phyloP scores from a whole-genome alignment of 805 yeast genomes.

The Myxozyma mucilagina region DNA sequence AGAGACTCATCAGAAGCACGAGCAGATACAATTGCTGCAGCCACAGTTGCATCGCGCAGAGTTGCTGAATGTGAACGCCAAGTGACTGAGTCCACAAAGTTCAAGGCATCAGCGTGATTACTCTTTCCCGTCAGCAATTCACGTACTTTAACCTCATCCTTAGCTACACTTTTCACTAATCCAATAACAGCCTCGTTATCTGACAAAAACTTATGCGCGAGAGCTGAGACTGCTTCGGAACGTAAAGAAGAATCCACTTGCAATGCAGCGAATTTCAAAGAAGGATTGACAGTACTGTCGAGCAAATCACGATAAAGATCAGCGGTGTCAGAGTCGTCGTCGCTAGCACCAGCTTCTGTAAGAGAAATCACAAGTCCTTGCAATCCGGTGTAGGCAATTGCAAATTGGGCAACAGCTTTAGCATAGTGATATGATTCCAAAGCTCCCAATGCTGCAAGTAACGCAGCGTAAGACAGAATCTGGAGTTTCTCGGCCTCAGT shows the following conservation, averaged over 20 bases:
- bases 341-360: slow-evolving; percentile 13
- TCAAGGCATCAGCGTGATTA: slow-evolving; percentile 31
- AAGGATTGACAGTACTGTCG: slow-evolving; percentile 64
- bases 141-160: slow-evolving; percentile 18
- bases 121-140: slow-evolving; percentile 19
- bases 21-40: slow-evolving; percentile 45
- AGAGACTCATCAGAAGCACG: slow-evolving; percentile 33
- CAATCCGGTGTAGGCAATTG: slow-evolving; percentile 63
- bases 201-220: slow-evolving; percentile 49
- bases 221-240: slow-evolving; percentile 51
- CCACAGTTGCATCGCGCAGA: slow-evolving; percentile 70
- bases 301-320: slow-evolving; percentile 55
- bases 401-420: slow-evolving; percentile 51
- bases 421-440: slow-evolving; percentile 59
- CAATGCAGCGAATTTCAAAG: slow-evolving; percentile 49
- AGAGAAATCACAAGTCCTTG: slow-evolving; percentile 50
- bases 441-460: slow-evolving; percentile 54
- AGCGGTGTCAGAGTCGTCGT: slow-evolving; percentile 32
- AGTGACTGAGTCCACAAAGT: slow-evolving; percentile 48
- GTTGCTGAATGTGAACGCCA: slow-evolving; percentile 66
- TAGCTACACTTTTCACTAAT: slow-evolving; percentile 44
- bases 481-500: slow-evolving; percentile 32
- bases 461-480: slow-evolving; percentile 41
- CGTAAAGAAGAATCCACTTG: slow-evolving; percentile 29
- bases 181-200: slow-evolving; percentile 44